A percentile compares a stretch with the other conserved stretches of the same genome.
These are phyloP conservation scores for Paracoccidioides brasiliensis DNA, from an alignment of 2,329 filamentous ascomycete species.

Conservation along the genomic window DNA sequence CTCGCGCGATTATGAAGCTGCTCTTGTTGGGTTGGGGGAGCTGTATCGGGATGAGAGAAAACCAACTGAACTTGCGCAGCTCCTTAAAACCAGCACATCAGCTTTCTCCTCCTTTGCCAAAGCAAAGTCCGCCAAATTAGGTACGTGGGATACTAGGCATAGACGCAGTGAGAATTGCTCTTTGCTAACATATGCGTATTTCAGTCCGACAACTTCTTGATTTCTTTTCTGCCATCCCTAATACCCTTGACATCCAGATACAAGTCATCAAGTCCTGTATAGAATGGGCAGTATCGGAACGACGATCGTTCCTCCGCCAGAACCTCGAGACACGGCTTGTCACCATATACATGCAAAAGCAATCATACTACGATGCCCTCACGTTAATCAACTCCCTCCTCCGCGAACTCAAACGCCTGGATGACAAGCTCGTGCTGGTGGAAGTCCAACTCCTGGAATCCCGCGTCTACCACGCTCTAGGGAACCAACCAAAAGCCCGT, in stretches of 20 bases:
- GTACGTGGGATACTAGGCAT: constrained; percentile 40
- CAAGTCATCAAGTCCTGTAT: constrained; percentile 96
- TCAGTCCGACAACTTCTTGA: constrained; percentile 92
- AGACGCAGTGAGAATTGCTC: neutral
- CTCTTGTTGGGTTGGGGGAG: constrained; percentile 78
- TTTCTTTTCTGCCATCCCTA: constrained; percentile 83
- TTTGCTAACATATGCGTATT: constrained; percentile 6
- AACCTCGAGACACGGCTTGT: constrained; percentile 96
- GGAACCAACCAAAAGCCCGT: constrained; percentile 90
- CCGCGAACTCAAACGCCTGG: constrained; percentile 90
- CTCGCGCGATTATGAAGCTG: constrained; percentile 80
- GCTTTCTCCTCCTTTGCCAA: constrained; percentile 94
- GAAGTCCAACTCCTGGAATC: constrained; percentile 97
- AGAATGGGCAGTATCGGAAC: constrained; percentile 94
- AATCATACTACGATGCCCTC: constrained; percentile 92
- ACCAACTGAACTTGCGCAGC: constrained; percentile 69
- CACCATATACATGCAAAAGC: constrained; percentile 88
- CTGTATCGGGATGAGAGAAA: constrained; percentile 76
- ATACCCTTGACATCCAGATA: constrained; percentile 89
- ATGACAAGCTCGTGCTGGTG: constrained; percentile 95
- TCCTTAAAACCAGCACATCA: constrained; percentile 80
- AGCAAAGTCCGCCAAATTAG: constrained; percentile 95
- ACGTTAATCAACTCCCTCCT: constrained; percentile 93
- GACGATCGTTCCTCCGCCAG: constrained; percentile 90
- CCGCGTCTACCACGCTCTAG: constrained; percentile 89